Conservation (phyloP, 345 rosid genomes). For the Durio zibethinus region DNA sequence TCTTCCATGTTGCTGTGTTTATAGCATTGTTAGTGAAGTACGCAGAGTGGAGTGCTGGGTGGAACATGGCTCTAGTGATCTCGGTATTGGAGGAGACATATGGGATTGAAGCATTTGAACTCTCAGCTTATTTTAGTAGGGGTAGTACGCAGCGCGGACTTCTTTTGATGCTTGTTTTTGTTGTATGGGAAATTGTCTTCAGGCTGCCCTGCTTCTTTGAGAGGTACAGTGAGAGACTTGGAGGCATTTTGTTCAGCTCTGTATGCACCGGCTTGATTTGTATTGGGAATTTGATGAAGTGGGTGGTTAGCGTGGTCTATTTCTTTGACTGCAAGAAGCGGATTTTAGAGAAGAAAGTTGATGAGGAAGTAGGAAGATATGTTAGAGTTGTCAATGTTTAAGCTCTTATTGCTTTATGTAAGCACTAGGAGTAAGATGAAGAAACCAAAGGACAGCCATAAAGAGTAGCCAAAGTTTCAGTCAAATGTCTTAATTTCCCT, state of each 20-base stretch:
- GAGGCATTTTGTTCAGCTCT: constrained; percentile 20
- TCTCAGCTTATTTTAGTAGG: constrained; percentile 28
- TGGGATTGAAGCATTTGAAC: constrained; percentile 30
- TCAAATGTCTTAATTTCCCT: background rate
- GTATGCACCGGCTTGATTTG: constrained; percentile 19
- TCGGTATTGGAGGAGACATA: constrained; percentile 32
- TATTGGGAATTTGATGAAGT: constrained; percentile 37
- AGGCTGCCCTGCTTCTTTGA: constrained; percentile 31
- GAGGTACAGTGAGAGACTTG: constrained; percentile 19
- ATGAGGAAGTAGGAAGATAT: constrained; percentile 28
- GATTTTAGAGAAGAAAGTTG: constrained; percentile 28
- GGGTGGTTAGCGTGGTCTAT: constrained; percentile 41
- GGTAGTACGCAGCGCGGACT: constrained; percentile 28
- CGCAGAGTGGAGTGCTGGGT: constrained; percentile 41
- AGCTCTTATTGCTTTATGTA: background rate
- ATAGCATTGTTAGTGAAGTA: constrained; percentile 29
- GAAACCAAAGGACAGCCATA: background rate
- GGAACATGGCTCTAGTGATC: constrained; percentile 43
- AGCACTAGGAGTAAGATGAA: background rate
- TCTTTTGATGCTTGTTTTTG: constrained; percentile 32
- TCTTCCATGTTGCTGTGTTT: constrained; percentile 24
- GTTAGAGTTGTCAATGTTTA: background rate
- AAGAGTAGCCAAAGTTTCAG: background rate
- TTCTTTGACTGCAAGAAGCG: constrained; percentile 33
- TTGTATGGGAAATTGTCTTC: constrained; percentile 19